Conservation (phyloP, 2,329 filamentous ascomycete genomes). For the Grosmannia clavigera region DNA sequence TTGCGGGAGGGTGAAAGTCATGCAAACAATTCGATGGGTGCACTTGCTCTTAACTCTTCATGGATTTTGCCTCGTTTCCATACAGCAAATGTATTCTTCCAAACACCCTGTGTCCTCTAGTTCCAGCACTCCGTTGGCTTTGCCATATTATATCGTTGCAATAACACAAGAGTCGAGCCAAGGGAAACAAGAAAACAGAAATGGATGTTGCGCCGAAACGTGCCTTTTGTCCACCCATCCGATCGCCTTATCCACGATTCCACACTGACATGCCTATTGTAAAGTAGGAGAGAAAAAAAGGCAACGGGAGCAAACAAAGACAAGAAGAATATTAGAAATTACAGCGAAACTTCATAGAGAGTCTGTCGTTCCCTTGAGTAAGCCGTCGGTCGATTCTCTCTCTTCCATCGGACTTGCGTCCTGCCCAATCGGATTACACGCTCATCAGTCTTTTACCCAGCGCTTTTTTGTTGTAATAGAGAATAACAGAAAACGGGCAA, state of each 20-base stretch:
- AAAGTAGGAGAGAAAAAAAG: not conserved
- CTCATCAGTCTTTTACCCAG: not conserved
- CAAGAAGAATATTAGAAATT: constrained; percentile 4
- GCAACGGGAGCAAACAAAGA: not conserved
- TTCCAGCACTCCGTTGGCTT: not conserved
- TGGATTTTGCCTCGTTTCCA: not conserved
- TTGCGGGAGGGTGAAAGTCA: not conserved
- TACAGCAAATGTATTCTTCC: not conserved
- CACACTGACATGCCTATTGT: not conserved
- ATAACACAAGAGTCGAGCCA: not conserved
- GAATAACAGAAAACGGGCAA: not conserved
- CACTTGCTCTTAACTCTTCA: not conserved
- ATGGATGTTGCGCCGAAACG: not conserved
- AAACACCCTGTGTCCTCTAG: not conserved
- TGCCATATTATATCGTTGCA: not conserved
- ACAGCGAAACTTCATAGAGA: not conserved
- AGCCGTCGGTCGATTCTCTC: not conserved
- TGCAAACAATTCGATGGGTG: not conserved
- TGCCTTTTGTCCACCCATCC: not conserved
- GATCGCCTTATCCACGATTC: not conserved
- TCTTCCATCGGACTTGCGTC: not conserved
- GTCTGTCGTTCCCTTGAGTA: not conserved
- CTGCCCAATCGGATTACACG: not conserved
- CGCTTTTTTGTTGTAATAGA: not conserved
- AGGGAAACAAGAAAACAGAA: not conserved